Percentiles rank a stretch among this genome's conserved stretches.
Evolutionary conservation across 2,329 filamentous ascomycete genomes (phyloP).

Genomic region (Nannizziopsis arthrosporioides): DNA sequence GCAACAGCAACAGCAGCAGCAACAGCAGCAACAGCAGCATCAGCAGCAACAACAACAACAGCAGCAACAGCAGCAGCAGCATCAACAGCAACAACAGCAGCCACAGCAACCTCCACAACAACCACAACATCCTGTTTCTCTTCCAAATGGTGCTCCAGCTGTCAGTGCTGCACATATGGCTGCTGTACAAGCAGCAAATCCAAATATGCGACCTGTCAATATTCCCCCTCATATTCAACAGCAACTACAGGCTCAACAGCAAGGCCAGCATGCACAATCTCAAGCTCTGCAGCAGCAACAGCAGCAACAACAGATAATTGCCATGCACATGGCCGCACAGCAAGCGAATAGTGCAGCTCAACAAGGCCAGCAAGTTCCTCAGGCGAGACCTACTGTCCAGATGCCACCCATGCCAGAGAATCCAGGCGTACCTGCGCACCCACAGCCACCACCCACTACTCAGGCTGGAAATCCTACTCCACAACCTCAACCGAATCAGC

Average conservation of each 20-base stretch:
- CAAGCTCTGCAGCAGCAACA: slow-evolving; percentile 29
- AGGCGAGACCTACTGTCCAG: slow-evolving; percentile 32
- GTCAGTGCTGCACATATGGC: slow-evolving; percentile 34
- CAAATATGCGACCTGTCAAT: slow-evolving; percentile 30
- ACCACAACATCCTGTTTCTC: slow-evolving; percentile 24
- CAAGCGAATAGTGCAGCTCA: slow-evolving; percentile 24
- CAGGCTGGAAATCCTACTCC: slow-evolving; percentile 29
- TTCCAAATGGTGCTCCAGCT: slow-evolving; percentile 33
- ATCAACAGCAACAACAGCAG: slow-evolving; percentile 20
- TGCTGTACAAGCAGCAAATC: slow-evolving; percentile 32
- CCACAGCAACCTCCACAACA: slow-evolving; percentile 23
- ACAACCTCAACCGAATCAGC: slow-evolving; percentile 21
- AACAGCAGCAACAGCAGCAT: slow-evolving; percentile 32
- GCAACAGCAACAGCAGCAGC: slow-evolving; percentile 17
- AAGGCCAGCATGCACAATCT: slow-evolving; percentile 28
- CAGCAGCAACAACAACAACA: slow-evolving; percentile 27
- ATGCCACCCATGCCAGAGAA: slow-evolving; percentile 33
- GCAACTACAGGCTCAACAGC: slow-evolving; percentile 23
- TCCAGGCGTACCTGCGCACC: slow-evolving; percentile 34
- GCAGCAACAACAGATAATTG: slow-evolving; percentile 18
- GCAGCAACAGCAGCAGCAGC: slow-evolving; percentile 22
- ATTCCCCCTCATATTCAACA: slow-evolving; percentile 32
- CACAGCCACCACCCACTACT: slow-evolving; percentile 32
- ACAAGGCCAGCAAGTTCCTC: slow-evolving; percentile 31
- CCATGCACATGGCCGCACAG: slow-evolving; percentile 15